Percentiles rank a stretch among this genome's conserved stretches.
These are phyloP conservation scores for Komagataella ulmi DNA, from an alignment of 805 yeast genomes.

Conservation along the genomic window DNA sequence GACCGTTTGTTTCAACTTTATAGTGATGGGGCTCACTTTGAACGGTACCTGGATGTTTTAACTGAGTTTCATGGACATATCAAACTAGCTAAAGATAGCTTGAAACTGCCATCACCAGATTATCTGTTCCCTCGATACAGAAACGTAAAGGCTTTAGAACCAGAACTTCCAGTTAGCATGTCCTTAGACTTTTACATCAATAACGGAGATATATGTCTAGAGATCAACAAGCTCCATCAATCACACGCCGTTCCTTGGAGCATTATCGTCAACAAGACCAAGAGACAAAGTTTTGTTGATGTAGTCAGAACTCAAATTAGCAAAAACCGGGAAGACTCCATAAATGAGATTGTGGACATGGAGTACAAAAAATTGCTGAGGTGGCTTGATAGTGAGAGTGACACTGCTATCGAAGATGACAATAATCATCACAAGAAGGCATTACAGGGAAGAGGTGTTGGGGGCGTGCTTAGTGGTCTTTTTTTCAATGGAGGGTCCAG, in stretches of 20 bases:
- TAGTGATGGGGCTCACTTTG: background rate
- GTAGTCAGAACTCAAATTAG: slow-evolving; percentile 41
- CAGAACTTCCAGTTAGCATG: slow-evolving; percentile 30
- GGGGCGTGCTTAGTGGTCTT: background rate
- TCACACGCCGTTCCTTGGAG: slow-evolving; percentile 55
- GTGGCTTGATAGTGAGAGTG: slow-evolving; percentile 10
- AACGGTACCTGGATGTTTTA: background rate
- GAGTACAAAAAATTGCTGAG: slow-evolving; percentile 22
- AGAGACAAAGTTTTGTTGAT: slow-evolving; percentile 41
- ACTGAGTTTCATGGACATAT: slow-evolving; percentile 5
- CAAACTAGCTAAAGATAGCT: slow-evolving; percentile 18
- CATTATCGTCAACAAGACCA: slow-evolving; percentile 27
- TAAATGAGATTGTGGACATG: slow-evolving; percentile 24
- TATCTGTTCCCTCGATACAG: slow-evolving; percentile 47
- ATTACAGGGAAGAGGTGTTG: background rate
- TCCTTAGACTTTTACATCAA: slow-evolving; percentile 44
- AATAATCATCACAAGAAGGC: background rate
- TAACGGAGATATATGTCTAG: slow-evolving; percentile 52
- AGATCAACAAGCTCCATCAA: slow-evolving; percentile 34
- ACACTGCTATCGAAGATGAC: slow-evolving; percentile 1
- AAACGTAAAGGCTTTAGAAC: slow-evolving; percentile 22
- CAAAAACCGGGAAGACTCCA: slow-evolving; percentile 22
- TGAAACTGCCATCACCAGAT: slow-evolving; percentile 39
- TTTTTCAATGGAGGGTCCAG: slow-evolving; percentile 13
- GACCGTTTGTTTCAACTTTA: slow-evolving; percentile 20